These are phyloP conservation scores for Boechera divaricarpa DNA, from an alignment of 345 rosid species.

Conservation along the genomic window DNA sequence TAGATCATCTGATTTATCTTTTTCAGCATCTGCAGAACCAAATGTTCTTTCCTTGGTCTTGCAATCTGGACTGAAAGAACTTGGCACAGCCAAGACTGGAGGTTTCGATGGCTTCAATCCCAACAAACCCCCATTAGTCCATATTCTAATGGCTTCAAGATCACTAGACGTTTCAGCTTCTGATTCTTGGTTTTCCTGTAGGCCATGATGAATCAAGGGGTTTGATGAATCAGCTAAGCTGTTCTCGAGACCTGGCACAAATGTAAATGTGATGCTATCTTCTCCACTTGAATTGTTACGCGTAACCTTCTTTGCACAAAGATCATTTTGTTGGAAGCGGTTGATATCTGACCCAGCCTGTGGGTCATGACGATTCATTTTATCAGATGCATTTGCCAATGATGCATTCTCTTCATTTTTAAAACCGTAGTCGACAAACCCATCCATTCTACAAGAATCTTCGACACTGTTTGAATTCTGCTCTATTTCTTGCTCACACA, in stretches of 20 bases:
- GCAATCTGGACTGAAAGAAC: slow-evolving; percentile 19
- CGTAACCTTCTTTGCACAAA: not conserved
- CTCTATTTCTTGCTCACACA: slow-evolving; percentile 30
- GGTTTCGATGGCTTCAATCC: slow-evolving; percentile 96
- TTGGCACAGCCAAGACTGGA: slow-evolving; percentile 52
- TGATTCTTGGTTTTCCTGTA: slow-evolving; percentile 17
- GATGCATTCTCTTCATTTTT: slow-evolving; percentile 34
- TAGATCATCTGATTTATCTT: slow-evolving; percentile 29
- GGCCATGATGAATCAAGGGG: slow-evolving; percentile 24
- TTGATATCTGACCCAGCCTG: slow-evolving; percentile 41
- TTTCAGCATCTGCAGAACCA: slow-evolving; percentile 28
- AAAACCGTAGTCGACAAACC: not conserved
- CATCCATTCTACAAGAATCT: slow-evolving; percentile 22
- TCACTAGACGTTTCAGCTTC: slow-evolving; percentile 46
- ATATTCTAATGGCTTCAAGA: slow-evolving; percentile 56
- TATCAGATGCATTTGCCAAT: slow-evolving; percentile 42
- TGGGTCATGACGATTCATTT: slow-evolving; percentile 44
- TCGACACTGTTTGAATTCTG: slow-evolving; percentile 14
- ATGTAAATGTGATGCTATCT: not conserved
- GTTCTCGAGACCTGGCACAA: slow-evolving; percentile 12
- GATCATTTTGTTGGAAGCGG: slow-evolving; percentile 7
- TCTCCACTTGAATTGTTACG: not conserved
- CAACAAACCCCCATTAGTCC: slow-evolving; percentile 94
- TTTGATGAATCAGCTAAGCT: slow-evolving; percentile 31
- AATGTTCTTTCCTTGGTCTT: not conserved